Base-by-base conservation (phyloP, 768 basidiomycete genomes). In the Xerocomellus dryophilus region DNA sequence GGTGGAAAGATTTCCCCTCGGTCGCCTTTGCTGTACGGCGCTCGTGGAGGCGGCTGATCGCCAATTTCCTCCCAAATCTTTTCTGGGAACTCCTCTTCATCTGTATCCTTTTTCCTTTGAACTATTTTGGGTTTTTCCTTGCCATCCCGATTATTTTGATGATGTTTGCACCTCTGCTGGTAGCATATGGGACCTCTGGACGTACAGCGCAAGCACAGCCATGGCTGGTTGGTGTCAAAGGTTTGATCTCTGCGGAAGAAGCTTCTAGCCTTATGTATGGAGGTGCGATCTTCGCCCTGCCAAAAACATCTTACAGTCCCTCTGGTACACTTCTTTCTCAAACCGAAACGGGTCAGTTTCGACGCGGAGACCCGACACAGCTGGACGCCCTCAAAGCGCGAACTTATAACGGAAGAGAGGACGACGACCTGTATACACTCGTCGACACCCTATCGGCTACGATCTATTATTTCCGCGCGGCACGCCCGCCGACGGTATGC, bases 171-270 rank as follows among this genome's bases (percentile, higher is more conserved):
- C 65, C 59, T 23, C 5, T 52, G 0, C 18, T 52, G 1, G 50
- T 60, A 6, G 44, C 52, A 4, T 67, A 67, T 25, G 65, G 56
- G 3, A 5, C 15, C 8, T 61, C 59, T 20, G 67, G 59, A 18
- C 53, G 58, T 5, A 54, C 64, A 23, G 50, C 56, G 4, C 46
- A 42, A 0, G 59, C 59, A 6, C 51, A 66, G 4, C 65, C 65
- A 0, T 66, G 65, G 65, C 15, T 67, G 0, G 6, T 66, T 18
- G 65, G 65, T 3, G 59, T 69, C 9, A 67, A 54, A n/a, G 65
- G 67, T 7, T 17, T 67, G 46, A 23, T 69, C 4, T 67, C 67
- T 35, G 59, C 54, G 1, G 53, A 67, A 27, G 36, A 61, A 36
- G 65, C 61, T 0, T 65, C 65, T 1, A 25, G 5, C 0, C 20